These are phyloP conservation scores for Podosphaera xanthii DNA, from an alignment of 2,329 filamentous ascomycete species.

Conservation along the genomic window DNA sequence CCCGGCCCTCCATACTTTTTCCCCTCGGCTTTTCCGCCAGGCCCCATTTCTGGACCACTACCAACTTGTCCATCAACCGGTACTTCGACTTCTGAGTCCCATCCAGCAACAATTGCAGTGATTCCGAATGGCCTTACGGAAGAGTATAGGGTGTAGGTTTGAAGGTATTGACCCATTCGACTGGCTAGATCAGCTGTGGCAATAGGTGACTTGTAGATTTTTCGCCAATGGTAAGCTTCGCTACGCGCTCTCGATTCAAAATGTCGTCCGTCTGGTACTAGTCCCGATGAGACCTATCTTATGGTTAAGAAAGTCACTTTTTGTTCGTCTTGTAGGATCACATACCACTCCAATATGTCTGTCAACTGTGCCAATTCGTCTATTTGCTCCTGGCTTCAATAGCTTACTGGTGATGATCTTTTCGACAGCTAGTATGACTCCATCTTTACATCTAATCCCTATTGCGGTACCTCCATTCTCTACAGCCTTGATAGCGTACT, in stretches of 20 bases:
- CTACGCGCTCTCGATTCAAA: constrained; percentile 87
- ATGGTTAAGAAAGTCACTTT: not conserved
- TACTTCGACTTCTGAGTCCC: constrained; percentile 70
- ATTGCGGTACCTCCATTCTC: constrained; percentile 94
- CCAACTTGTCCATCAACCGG: constrained; percentile 84
- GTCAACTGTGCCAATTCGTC: constrained; percentile 88
- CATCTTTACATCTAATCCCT: constrained; percentile 92
- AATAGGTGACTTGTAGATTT: constrained; percentile 86
- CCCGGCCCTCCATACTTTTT: constrained; percentile 71
- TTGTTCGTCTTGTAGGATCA: constrained; percentile 6
- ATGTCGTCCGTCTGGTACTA: constrained; percentile 85
- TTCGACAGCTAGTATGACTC: constrained; percentile 85
- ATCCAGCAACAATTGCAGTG: constrained; percentile 80
- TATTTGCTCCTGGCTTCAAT: constrained; percentile 85
- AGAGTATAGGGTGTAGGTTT: constrained; percentile 93
- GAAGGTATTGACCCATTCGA: constrained; percentile 86
- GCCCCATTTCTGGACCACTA: constrained; percentile 50
- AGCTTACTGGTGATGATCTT: constrained; percentile 93
- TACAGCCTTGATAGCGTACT: constrained; percentile 96
- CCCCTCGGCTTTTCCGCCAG: constrained; percentile 59
- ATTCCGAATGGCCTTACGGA: constrained; percentile 93
- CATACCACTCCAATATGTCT: constrained; percentile 80
- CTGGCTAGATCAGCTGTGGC: constrained; percentile 69
- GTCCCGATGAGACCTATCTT: constrained; percentile 74
- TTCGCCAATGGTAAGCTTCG: constrained; percentile 77